Conservation (phyloP, 805 yeast species). For the Scheffersomyces coipomensis region DNA sequence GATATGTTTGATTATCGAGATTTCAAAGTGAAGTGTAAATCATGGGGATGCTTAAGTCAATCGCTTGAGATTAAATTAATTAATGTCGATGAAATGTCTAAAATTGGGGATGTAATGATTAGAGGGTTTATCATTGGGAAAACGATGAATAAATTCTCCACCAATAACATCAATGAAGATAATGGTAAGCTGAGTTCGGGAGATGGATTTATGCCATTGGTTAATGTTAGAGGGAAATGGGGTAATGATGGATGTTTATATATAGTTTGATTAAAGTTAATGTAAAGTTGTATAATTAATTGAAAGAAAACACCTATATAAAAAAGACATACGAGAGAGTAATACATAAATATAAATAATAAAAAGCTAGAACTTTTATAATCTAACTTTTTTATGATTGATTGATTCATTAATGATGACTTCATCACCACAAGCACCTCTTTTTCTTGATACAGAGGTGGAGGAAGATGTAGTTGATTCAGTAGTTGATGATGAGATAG, state of each 20-base stretch:
- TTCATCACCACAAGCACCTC: constrained; percentile 1
- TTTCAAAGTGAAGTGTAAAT: constrained; percentile 25
- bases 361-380: neutral
- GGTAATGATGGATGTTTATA: constrained; percentile 76
- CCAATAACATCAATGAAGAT: constrained; percentile 13
- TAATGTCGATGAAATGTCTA: constrained; percentile 25
- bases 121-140: constrained; percentile 71
- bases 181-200: constrained; percentile 6
- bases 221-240: constrained; percentile 55
- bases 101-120: constrained; percentile 50
- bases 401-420: neutral
- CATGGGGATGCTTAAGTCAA: constrained; percentile 59
- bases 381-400: constrained; percentile 4
- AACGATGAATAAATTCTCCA: constrained; percentile 19
- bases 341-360: neutral
- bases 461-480: neutral
- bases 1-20: constrained; percentile 64
- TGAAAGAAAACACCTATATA: neutral
- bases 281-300: neutral
- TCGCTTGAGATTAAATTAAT: constrained; percentile 59
- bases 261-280: constrained; percentile 16
- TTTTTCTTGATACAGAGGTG: constrained; percentile 1
- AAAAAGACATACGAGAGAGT: neutral
- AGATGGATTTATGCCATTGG: constrained; percentile 43
- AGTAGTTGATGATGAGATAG: neutral